These are phyloP conservation scores for Jaltomata sinuosa DNA, from an alignment of 257 asterid genomes.

Conservation along the genomic window DNA sequence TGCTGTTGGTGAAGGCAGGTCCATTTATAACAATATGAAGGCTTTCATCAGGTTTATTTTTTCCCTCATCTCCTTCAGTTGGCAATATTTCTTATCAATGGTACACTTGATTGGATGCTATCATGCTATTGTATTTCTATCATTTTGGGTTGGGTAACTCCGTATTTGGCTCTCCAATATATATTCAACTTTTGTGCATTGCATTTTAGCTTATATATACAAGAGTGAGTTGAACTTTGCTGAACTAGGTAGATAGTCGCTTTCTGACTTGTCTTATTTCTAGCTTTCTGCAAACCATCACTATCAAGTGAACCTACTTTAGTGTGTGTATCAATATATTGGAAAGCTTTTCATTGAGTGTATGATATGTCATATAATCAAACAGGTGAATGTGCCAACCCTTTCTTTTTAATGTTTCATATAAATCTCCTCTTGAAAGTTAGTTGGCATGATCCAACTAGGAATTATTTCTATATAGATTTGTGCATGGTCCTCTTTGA, in stretches of 20 bases:
- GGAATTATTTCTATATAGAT: neutral
- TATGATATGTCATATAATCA: neutral
- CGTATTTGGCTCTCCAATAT: neutral
- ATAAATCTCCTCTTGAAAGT: neutral
- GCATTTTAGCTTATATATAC: neutral
- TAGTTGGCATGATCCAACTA: neutral
- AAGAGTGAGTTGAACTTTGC: neutral
- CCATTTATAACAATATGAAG: constrained; percentile 84
- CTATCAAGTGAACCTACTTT: neutral
- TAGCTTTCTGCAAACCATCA: neutral
- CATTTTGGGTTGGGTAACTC: neutral
- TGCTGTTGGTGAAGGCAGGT: constrained; percentile 98
- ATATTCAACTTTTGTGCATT: neutral
- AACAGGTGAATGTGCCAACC: no score
- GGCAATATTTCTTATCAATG: neutral
- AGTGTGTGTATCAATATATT: neutral
- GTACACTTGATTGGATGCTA: neutral
- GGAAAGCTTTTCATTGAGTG: neutral
- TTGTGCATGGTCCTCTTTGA: neutral
- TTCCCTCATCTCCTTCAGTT: constrained; percentile 1
- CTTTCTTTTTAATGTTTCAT: neutral
- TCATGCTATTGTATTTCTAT: neutral
- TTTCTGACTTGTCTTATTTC: neutral
- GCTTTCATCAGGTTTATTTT: constrained; percentile 82
- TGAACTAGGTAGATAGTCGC: neutral